Percentiles rank a stretch among this genome's conserved stretches.
phyloP scores from a whole-genome alignment of 192 early-diverging fungal genomes.

The Rhizophagus sp. region DNA sequence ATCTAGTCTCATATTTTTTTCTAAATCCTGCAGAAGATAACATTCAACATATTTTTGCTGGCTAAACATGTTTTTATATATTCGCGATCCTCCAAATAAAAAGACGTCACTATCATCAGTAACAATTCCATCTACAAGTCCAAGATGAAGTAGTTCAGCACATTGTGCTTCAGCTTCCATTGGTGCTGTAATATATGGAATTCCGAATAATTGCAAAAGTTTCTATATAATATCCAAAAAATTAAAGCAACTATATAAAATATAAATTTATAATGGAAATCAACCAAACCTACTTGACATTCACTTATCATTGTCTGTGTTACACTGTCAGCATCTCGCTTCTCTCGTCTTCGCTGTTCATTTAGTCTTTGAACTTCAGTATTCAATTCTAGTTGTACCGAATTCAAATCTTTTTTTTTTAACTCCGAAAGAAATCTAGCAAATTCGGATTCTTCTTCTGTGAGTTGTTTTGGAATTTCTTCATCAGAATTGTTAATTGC shows the following conservation, averaged over 20 bases:
- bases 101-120: constrained; percentile 98
- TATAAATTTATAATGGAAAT: neutral
- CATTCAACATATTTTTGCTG: constrained; percentile 86
- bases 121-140: constrained; percentile 90
- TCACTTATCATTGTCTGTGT: constrained; percentile 76
- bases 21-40: constrained; percentile 68
- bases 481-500: constrained; percentile 46
- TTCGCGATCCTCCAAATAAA: constrained; percentile 78
- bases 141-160: constrained; percentile 59
- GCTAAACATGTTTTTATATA: constrained; percentile 95
- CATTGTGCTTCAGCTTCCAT: constrained; percentile 99
- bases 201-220: constrained; percentile 86
- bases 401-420: constrained; percentile 39
- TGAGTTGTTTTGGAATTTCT: constrained; percentile 42
- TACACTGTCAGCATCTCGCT: constrained; percentile 62
- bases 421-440: constrained; percentile 62
- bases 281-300: constrained; percentile 47
- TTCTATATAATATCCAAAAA: constrained; percentile 46
- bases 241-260: neutral
- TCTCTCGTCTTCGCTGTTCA: constrained; percentile 52
- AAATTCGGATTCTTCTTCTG: constrained; percentile 63
- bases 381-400: constrained; percentile 47
- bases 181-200: constrained; percentile 90
- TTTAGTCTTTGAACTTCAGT: constrained; percentile 55
- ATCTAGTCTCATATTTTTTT: constrained; percentile 64